Evolutionary conservation across 306 rosid genomes (phyloP), one percentile per base, ranked within the genome.

Genomic region (Styphnolobium japonicum): DNA sequence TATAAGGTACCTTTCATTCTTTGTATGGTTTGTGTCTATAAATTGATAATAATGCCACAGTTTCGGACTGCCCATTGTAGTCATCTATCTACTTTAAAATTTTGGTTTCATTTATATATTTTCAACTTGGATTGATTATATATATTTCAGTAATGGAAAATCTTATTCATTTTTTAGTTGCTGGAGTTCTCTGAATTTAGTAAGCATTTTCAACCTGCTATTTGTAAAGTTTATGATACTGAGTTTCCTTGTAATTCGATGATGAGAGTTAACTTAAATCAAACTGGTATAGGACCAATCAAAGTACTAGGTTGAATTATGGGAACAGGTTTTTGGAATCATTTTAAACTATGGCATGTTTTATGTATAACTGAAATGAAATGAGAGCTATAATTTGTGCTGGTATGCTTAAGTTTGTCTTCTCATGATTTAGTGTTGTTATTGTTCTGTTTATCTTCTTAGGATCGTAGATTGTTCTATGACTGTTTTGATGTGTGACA

Each of bases 161-260:
- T 46, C 61, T 56, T 46, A 27, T 72, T 58, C 25, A 66, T 56
- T 49, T n/a, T n/a, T 6, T 27, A 21, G 63, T 31, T 71, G 63
- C 57, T 75, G 27, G 37, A 70, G 23, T 73, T 48, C 58, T 82
- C 14, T 81, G 40, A 33, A 62, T 49, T 51, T 67, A 70, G 46
- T 10, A 2, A 1, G 31, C 25, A 49, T 19, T 49, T 49, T 49
- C 8, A 7, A 1, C 19, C 53, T n/a, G n/a, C 37, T 18, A 7
- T 51, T 19, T 79, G 55, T 62, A 21, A 46, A 58, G 61, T 51
- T 48, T 33, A 55, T 42, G 84, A 21, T 58, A 23, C 33, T 66
- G 67, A 77, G 19, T 48, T 69, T 64, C 34, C 18, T 79, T 25
- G 8, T 69, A 57, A 68, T 81, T n/a, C n/a, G n/a, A n/a, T n/a